Conservation (phyloP, 805 yeast genomes). For the Saccharomycopsis selenospora region DNA sequence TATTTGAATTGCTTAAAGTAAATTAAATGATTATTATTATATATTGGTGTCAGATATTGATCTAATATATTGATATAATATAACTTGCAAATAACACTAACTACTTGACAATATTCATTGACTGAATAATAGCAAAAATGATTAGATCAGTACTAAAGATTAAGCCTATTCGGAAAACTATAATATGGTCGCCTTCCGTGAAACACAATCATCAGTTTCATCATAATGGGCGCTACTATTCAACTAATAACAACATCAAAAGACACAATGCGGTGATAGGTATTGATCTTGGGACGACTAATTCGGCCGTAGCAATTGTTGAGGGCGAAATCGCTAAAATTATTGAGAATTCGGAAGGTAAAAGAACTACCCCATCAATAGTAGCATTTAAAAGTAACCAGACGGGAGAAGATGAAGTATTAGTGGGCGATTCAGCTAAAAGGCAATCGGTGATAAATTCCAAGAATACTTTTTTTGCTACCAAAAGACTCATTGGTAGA, state of each 20-base stretch:
- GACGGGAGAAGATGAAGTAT: conserved; percentile 25
- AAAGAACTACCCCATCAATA: conserved; percentile 71
- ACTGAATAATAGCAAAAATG: no score
- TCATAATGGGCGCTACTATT: conserved; percentile 34
- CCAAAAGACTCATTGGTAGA: conserved; percentile 75
- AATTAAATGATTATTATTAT: no score
- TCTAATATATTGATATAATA: no score
- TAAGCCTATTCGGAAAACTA: conserved; percentile 23
- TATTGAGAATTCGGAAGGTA: conserved; percentile 72
- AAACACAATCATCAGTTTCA: conserved; percentile 29
- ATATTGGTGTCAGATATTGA: no score
- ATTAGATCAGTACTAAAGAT: not conserved
- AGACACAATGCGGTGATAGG: conserved; percentile 46
- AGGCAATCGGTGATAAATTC: conserved; percentile 73
- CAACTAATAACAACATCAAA: no score
- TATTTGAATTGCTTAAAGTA: no score
- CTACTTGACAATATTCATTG: no score
- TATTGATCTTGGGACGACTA: conserved; percentile 80
- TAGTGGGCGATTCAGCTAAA: conserved; percentile 67
- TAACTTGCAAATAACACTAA: no score
- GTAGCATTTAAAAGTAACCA: conserved; percentile 47
- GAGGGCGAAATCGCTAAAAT: conserved; percentile 61
- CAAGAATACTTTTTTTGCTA: conserved; percentile 72
- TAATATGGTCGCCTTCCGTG: no score
- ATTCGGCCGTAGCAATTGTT: conserved; percentile 77